Percentiles rank a stretch among this genome's conserved stretches.
Evolutionary conservation across 176 grass and related monocot species (phyloP).

Genomic region (Musa beccarii): DNA sequence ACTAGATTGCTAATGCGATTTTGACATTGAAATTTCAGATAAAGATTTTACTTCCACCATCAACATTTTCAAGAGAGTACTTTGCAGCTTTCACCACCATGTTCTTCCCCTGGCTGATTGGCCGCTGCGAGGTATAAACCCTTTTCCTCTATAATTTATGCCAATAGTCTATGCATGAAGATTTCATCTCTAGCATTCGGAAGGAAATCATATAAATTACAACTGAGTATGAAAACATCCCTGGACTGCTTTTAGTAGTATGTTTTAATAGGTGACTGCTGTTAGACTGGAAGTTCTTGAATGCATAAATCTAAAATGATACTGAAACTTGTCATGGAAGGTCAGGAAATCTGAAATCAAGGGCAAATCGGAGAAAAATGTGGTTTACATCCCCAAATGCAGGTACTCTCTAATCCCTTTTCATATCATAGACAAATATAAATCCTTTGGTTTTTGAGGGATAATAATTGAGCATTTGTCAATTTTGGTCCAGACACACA

Average conservation of each 20-base stretch:
- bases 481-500: too few relatives aligned
- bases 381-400: conserved; percentile 93
- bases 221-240: too few relatives aligned
- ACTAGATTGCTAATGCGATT: neutral
- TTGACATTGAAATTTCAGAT: conserved; percentile 30
- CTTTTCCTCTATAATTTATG: conserved; percentile 1
- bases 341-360: conserved; percentile 79
- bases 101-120: conserved; percentile 91
- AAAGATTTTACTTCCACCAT: conserved; percentile 71
- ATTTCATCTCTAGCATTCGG: too few relatives aligned
- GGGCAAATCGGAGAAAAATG: conserved; percentile 80
- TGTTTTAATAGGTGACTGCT: too few relatives aligned
- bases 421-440: conserved; percentile 16
- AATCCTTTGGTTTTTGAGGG: neutral
- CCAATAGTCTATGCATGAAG: too few relatives aligned
- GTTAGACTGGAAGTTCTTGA: neutral
- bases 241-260: too few relatives aligned
- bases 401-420: conserved; percentile 35
- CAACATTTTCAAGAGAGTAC: conserved; percentile 67
- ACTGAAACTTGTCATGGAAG: conserved; percentile 31
- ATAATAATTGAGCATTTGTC: too few relatives aligned
- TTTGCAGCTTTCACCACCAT: conserved; percentile 71
- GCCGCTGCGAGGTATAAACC: conserved; percentile 64
- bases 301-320: neutral
- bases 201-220: too few relatives aligned